phyloP scores from a whole-genome alignment of 352 stramenopile genomes.

The Globisporangium mamillatum region DNA sequence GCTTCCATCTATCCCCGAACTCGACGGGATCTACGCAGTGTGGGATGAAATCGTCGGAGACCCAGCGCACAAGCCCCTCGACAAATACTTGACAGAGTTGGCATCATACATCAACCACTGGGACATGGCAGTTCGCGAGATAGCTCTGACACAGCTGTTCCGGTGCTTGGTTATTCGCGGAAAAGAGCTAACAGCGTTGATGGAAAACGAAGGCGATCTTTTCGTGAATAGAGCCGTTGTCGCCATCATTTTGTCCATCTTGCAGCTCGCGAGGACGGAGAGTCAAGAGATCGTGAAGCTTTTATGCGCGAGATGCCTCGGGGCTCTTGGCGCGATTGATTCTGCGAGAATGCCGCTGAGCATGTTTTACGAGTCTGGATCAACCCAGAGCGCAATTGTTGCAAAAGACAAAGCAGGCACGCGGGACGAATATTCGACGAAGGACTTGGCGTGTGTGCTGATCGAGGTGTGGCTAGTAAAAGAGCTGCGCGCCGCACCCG shows the following conservation, averaged over 20 bases:
- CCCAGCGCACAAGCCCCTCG: constrained; percentile 34
- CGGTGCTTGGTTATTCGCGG: constrained; percentile 58
- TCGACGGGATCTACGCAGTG: constrained; percentile 60
- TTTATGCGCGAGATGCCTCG: constrained; percentile 69
- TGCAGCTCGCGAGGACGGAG: constrained; percentile 67
- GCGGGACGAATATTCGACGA: constrained; percentile 66
- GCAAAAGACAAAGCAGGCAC: constrained; percentile 42
- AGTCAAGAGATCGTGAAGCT: constrained; percentile 64
- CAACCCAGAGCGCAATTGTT: constrained; percentile 18
- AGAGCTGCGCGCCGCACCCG: constrained; percentile 75
- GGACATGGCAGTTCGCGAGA: constrained; percentile 74
- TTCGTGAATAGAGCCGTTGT: constrained; percentile 60
- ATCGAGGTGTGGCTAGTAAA: constrained; percentile 84
- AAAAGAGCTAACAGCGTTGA: constrained; percentile 53
- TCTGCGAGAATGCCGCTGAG: constrained; percentile 64
- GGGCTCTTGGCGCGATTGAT: constrained; percentile 79
- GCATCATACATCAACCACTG: constrained; percentile 73
- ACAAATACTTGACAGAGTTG: constrained; percentile 56
- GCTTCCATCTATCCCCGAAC: constrained; percentile 58
- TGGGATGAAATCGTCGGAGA: constrained; percentile 64
- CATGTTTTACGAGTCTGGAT: constrained; percentile 52
- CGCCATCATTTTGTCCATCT: constrained; percentile 58
- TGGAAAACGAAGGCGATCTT: constrained; percentile 71
- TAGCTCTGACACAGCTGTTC: constrained; percentile 70
- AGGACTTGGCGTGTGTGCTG: constrained; percentile 77